phyloP scores from a whole-genome alignment of 148 eudicot genomes.

The Dianthus caryophyllus region DNA sequence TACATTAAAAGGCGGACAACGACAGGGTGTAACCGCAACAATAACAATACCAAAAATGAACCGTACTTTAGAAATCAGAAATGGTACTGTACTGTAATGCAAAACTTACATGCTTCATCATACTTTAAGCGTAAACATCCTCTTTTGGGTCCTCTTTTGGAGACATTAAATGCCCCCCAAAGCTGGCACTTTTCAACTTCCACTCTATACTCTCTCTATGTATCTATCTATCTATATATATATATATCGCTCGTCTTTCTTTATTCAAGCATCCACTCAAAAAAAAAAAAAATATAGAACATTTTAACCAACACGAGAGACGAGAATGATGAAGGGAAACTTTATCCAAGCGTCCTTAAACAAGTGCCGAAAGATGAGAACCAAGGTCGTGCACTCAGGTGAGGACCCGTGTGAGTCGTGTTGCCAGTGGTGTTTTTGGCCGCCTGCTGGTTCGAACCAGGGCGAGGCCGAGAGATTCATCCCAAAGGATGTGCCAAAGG shows the following conservation, averaged over 20 bases:
- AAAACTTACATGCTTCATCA: not conserved
- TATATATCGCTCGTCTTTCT: not conserved
- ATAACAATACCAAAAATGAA: slow-evolving; percentile 8
- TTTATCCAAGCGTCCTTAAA: slow-evolving; percentile 28
- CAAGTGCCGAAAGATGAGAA: slow-evolving; percentile 27
- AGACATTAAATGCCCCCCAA: slow-evolving; percentile 24
- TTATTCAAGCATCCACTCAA: slow-evolving; percentile 7
- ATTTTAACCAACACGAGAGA: not conserved
- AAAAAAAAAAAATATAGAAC: too few relatives aligned
- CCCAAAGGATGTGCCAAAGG: slow-evolving; percentile 88
- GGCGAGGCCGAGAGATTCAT: slow-evolving; percentile 34
- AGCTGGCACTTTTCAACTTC: slow-evolving; percentile 23
- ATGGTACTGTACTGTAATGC: slow-evolving; percentile 1
- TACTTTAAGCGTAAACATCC: slow-evolving; percentile 10
- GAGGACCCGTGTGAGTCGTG: slow-evolving; percentile 21
- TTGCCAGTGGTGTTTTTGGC: slow-evolving; percentile 28
- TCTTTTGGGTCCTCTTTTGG: slow-evolving; percentile 28
- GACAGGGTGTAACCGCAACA: slow-evolving; percentile 14
- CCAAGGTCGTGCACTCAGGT: slow-evolving; percentile 12
- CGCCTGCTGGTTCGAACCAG: not conserved
- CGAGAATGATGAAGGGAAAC: slow-evolving; percentile 18
- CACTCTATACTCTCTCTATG: slow-evolving; percentile 15
- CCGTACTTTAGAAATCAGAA: slow-evolving; percentile 9
- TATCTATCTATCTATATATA: slow-evolving; percentile 25
- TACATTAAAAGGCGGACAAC: not conserved